Evolutionary conservation across 2,329 filamentous ascomycete species (phyloP).

Genomic region (Allantophomopsis cytisporea): DNA sequence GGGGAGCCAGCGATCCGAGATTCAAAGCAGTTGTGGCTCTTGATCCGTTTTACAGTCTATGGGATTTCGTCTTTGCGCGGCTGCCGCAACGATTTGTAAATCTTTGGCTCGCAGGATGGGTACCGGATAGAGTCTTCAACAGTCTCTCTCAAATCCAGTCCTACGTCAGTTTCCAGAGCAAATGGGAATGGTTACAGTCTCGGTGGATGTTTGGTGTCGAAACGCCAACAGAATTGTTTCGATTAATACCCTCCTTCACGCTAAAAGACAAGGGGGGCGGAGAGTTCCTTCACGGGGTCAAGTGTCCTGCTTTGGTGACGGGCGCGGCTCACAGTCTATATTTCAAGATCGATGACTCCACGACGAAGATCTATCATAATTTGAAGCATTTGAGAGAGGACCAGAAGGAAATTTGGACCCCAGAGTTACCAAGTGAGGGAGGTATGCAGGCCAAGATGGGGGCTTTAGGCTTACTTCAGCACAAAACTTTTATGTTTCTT

Average conservation of each 20-base stretch:
- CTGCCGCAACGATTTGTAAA: conserved; percentile 13
- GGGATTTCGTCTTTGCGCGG: conserved; percentile 12
- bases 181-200: conserved; percentile 14
- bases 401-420: conserved; percentile 11
- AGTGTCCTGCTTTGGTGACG: conserved; percentile 12
- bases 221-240: conserved; percentile 7
- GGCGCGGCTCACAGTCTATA: conserved; percentile 10
- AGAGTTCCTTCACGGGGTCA: conserved; percentile 7
- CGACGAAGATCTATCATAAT: conserved; percentile 5
- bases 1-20: conserved; percentile 24
- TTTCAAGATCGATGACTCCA: conserved; percentile 5
- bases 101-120: conserved; percentile 14
- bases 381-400: conserved; percentile 6
- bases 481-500: conserved; percentile 3
- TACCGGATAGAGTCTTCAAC: conserved; percentile 16
- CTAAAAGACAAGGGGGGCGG: conserved; percentile 5
- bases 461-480: conserved; percentile 4
- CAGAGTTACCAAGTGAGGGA: conserved; percentile 8
- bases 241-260: conserved; percentile 6
- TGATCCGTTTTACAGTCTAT: conserved; percentile 23
- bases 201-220: conserved; percentile 6
- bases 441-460: conserved; percentile 15
- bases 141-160: conserved; percentile 6
- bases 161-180: conserved; percentile 9
- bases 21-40: conserved; percentile 28